Evolutionary conservation across 2,329 filamentous ascomycete genomes (phyloP), one percentile per base, ranked within the genome.

Genomic region (Tolypocladium tropicale): DNA sequence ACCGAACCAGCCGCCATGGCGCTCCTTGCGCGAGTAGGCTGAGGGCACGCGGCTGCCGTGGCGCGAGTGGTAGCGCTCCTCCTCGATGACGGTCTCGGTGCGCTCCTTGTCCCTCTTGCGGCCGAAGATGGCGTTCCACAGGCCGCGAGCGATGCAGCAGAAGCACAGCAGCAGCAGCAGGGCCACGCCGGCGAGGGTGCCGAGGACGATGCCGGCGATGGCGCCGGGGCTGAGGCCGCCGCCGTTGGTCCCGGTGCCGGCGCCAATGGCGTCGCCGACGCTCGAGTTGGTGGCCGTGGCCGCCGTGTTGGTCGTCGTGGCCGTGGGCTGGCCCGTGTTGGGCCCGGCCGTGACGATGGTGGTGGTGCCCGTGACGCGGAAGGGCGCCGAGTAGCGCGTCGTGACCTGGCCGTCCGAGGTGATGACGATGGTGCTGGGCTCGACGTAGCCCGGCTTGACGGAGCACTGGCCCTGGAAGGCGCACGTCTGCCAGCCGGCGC

Each of bases 201-300:
- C 88, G 56, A 92, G 85, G 61, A 92, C 88, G 64, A 92, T 92
- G 58, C 88, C 88, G 18, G 89, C 88, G 63, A 92, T 92, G 58
- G 86, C 88, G 54, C 88, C 88, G 48, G 78, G 80, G 63, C 84
- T 88, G 55, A 92, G 78, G 48, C 72, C 69, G 56, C 72, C 72
- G 32, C 72, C 70, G 39, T 60, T 64, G 43, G 70, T 73, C 50
- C 70, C 68, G 36, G 74, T 72, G 48, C 65, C 68, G 18, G 64
- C 67, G 10, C 68, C 70, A 28, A 70, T 74, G 63, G 67, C 65
- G 16, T 65, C 66, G 52, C 76, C 76, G 50, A 76, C 79, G 7
- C 80, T 79, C 16, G 65, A 64, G 34, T 60, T 58, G 6, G 78
- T 78, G 41, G 73, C 71, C 16, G 74, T 77, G 55, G 75, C 79